Evolutionary conservation across 2,329 filamentous ascomycete species (phyloP).

Genomic region (Paraconiothyrium brasiliense): DNA sequence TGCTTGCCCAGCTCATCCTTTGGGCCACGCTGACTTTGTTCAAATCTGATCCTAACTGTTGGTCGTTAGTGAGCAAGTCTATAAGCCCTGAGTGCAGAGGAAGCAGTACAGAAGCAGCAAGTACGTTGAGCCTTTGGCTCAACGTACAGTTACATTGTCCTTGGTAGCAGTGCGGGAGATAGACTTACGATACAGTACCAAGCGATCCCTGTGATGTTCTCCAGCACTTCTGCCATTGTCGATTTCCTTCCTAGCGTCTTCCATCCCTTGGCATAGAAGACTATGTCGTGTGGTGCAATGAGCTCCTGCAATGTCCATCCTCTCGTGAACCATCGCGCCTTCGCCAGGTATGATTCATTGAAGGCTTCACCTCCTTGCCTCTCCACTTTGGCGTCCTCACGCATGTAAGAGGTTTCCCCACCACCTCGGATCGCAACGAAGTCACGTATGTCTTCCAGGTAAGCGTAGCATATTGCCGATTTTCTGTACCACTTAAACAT

Average conservation of each 20-base stretch:
- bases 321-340: conserved; percentile 21
- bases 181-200: neutral
- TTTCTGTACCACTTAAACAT: conserved; percentile 25
- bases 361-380: neutral
- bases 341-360: neutral
- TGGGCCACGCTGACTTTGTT: conserved; percentile 11
- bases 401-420: neutral
- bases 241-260: conserved; percentile 20
- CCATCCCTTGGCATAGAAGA: conserved; percentile 25
- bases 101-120: no score
- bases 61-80: neutral
- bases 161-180: neutral
- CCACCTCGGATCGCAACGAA: neutral
- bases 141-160: no score
- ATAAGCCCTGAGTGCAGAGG: no score
- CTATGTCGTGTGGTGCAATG: conserved; percentile 20
- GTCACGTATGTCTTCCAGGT: conserved; percentile 16
- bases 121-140: no score
- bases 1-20: conserved; percentile 25
- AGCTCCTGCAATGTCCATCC: conserved; percentile 26
- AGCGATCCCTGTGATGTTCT: neutral
- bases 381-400: neutral
- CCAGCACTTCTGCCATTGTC: neutral
- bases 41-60: neutral
- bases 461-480: conserved; percentile 20